These are phyloP conservation scores for Capronia epimyces DNA, from an alignment of 2,329 filamentous ascomycete species.

Conservation along the genomic window DNA sequence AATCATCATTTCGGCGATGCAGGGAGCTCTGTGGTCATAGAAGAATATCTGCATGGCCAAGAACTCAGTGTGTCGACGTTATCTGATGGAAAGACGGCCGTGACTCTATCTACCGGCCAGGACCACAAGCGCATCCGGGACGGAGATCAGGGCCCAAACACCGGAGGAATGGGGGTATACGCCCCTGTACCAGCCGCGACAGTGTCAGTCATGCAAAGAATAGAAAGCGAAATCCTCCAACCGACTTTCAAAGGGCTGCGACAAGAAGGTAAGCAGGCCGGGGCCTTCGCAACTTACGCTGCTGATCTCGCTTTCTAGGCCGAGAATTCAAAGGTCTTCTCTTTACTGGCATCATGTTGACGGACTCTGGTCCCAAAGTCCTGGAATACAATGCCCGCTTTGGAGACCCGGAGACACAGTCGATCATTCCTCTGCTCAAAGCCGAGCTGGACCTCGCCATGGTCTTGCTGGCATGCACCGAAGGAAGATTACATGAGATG, in stretches of 20 bases:
- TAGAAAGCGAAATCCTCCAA: neutral
- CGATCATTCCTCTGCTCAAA: neutral
- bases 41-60: neutral
- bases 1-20: neutral
- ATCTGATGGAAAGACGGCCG: neutral
- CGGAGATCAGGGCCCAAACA: neutral
- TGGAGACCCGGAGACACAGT: neutral
- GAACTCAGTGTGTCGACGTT: neutral
- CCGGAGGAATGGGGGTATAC: neutral
- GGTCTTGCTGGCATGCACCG: neutral
- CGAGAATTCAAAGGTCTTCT: constrained; percentile 35
- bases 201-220: neutral
- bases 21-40: neutral
- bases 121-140: neutral
- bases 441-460: neutral
- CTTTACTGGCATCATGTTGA: constrained; percentile 32
- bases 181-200: neutral
- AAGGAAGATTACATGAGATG: neutral
- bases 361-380: neutral
- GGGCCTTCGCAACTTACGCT: neutral
- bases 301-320: neutral
- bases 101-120: neutral
- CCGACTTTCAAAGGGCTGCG: neutral
- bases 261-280: neutral
- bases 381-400: constrained; percentile 1